Conservation (phyloP, 257 asterid species). For the Lithospermum erythrorhizon region DNA sequence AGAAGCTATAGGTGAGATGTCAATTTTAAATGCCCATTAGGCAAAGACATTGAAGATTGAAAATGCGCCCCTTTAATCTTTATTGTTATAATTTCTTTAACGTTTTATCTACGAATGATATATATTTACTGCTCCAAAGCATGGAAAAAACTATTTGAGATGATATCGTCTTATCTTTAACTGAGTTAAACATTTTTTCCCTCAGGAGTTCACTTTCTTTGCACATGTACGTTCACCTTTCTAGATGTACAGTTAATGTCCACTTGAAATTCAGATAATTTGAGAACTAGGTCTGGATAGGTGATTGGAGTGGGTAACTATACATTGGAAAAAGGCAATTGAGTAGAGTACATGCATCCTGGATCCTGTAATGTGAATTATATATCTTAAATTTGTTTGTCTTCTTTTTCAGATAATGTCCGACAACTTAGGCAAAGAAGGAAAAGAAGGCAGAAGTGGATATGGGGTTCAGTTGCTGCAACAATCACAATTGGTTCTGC, state of each 20-base stretch:
- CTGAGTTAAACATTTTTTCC: neutral
- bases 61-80: neutral
- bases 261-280: neutral
- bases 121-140: too few species aligned
- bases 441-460: slow-evolving; percentile 58
- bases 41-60: neutral
- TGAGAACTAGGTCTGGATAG: neutral
- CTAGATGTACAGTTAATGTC: neutral
- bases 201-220: neutral
- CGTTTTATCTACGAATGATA: too few species aligned
- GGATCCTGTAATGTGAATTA: neutral
- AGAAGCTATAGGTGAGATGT: slow-evolving; percentile 73
- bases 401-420: slow-evolving; percentile 38
- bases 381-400: slow-evolving; percentile 6
- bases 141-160: too few species aligned
- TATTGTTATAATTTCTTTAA: neutral
- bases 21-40: neutral
- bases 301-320: neutral
- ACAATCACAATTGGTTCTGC: slow-evolving; percentile 52
- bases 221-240: neutral
- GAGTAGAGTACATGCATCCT: neutral
- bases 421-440: slow-evolving; percentile 63
- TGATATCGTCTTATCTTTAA: neutral
- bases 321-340: neutral
- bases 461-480: slow-evolving; percentile 73